A percentile compares a stretch with the other conserved stretches of the same genome.
phyloP scores from a whole-genome alignment of 2,329 filamentous ascomycete genomes.

The Cercospora citrullina region DNA sequence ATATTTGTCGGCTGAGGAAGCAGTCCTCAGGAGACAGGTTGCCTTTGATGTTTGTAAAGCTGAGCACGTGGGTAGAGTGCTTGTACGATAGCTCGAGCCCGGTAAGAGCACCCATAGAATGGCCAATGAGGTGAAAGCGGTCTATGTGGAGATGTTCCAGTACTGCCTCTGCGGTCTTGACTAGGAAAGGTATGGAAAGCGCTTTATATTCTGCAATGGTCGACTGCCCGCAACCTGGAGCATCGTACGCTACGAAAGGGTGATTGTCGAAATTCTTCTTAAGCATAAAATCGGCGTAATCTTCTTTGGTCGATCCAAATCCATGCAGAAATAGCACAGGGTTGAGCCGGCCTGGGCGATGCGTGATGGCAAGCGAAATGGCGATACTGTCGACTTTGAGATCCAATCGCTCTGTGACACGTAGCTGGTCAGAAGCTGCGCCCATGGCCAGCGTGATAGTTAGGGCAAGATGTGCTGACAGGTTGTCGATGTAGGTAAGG shows the following conservation, averaged over 20 bases:
- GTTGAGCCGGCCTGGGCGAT: background rate
- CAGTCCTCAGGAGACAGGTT: background rate
- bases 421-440: background rate
- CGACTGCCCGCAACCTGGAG: background rate
- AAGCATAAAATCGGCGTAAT: background rate
- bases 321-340: background rate
- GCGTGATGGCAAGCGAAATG: background rate
- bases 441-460: background rate
- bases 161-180: background rate
- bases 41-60: background rate
- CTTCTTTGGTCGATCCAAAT: background rate
- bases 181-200: background rate
- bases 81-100: background rate
- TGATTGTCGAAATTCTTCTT: background rate
- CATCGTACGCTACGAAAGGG: background rate
- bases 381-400: background rate
- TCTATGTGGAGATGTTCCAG: background rate
- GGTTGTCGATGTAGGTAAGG: background rate
- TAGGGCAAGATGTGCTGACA: background rate
- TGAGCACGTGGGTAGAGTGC: background rate
- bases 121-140: background rate
- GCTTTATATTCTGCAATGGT: background rate
- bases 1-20: background rate
- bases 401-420: background rate
- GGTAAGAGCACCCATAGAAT: background rate